phyloP scores from a whole-genome alignment of 371 early-diverging fungal species.

The Lichtheimia corymbifera region DNA sequence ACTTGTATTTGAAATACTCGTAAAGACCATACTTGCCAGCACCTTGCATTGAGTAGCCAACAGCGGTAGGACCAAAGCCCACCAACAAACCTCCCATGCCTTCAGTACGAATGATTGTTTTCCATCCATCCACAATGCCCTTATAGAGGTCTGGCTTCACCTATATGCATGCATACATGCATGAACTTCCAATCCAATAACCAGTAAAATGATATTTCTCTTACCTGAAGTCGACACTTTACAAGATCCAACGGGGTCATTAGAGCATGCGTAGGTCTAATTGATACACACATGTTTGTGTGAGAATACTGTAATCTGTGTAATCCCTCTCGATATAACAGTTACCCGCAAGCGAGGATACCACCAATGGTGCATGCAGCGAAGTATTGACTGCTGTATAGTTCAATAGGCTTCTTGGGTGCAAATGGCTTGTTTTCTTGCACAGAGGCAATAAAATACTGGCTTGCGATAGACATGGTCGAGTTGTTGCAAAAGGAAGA shows the following conservation, averaged over 20 bases:
- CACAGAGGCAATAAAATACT: slow-evolving; percentile 8
- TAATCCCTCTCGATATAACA: background rate
- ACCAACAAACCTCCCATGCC: slow-evolving; percentile 76
- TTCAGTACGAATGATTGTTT: slow-evolving; percentile 67
- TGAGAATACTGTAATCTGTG: background rate
- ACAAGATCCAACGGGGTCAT: slow-evolving; percentile 71
- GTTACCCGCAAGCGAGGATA: slow-evolving; percentile 59
- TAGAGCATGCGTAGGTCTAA: slow-evolving; percentile 54
- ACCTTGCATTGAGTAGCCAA: slow-evolving; percentile 90
- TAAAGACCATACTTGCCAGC: slow-evolving; percentile 88
- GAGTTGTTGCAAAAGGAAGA: background rate
- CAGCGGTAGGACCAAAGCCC: slow-evolving; percentile 78
- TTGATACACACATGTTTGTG: background rate
- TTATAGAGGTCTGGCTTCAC: slow-evolving; percentile 68
- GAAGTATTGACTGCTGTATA: slow-evolving; percentile 42
- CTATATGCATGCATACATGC: slow-evolving; percentile 20
- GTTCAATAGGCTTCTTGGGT: slow-evolving; percentile 33
- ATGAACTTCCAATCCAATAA: background rate
- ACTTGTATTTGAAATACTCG: slow-evolving; percentile 82
- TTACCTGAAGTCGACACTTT: slow-evolving; percentile 65
- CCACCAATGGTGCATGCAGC: slow-evolving; percentile 58
- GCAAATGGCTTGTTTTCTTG: slow-evolving; percentile 7
- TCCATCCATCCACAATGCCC: slow-evolving; percentile 67
- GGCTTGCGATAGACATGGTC: background rate
- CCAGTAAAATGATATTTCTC: too few species aligned